A percentile compares a stretch with the other conserved stretches of the same genome.
These are phyloP conservation scores for Stachybotrys chlorohalonatus DNA, from an alignment of 2,329 filamentous ascomycete species.

Conservation along the genomic window DNA sequence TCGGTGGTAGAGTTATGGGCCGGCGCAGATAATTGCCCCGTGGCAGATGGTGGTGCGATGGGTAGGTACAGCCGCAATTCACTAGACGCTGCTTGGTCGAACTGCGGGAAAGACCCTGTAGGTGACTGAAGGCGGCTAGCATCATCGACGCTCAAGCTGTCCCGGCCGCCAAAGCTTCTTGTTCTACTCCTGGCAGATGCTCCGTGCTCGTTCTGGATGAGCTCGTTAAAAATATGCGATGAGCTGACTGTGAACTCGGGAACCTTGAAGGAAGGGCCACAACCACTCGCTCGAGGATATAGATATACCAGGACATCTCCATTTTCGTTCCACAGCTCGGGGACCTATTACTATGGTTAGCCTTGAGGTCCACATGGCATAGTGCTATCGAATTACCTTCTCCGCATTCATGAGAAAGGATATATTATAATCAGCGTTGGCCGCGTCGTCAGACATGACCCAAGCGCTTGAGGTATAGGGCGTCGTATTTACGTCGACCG, in stretches of 20 bases:
- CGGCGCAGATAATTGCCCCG: conserved; percentile 22
- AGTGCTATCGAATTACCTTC: conserved; percentile 30
- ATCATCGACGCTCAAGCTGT: conserved; percentile 40
- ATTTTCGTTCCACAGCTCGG: conserved; percentile 56
- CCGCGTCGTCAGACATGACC: conserved; percentile 41
- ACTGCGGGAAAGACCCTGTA: conserved; percentile 25
- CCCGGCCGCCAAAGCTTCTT: conserved; percentile 37
- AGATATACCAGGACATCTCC: conserved; percentile 51
- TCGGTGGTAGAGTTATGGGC: conserved; percentile 21
- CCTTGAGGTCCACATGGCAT: conserved; percentile 5
- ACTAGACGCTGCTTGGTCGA: conserved; percentile 19
- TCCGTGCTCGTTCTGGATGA: conserved; percentile 37
- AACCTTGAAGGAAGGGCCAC: conserved; percentile 52
- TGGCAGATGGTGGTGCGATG: conserved; percentile 26
- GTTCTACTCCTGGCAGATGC: conserved; percentile 22
- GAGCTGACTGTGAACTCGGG: conserved; percentile 42
- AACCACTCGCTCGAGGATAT: conserved; percentile 38
- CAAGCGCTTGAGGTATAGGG: conserved; percentile 30
- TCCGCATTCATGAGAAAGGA: conserved; percentile 42
- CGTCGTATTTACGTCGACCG: conserved; percentile 19
- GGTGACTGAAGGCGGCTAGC: conserved; percentile 30
- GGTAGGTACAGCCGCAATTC: conserved; percentile 48
- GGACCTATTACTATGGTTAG: conserved; percentile 34
- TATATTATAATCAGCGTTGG: conserved; percentile 46
- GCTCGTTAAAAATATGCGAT: conserved; percentile 44